These are phyloP conservation scores for Yamadazyma spencermartinsiae DNA, from an alignment of 1,139 yeast species.

Conservation along the genomic window DNA sequence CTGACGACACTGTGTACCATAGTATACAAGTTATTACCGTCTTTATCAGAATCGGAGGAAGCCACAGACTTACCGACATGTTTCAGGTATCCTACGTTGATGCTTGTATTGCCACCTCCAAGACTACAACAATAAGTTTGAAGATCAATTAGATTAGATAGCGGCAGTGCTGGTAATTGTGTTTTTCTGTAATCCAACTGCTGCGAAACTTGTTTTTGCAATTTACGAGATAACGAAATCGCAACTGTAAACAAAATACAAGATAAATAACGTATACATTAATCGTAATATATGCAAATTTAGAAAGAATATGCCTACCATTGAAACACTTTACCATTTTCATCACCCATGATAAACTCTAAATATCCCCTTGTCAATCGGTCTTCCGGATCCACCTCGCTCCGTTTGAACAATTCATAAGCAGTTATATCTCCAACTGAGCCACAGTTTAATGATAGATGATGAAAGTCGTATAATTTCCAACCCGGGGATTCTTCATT, in stretches of 20 bases:
- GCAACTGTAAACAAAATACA: neutral
- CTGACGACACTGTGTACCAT: constrained; percentile 49
- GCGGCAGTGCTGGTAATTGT: no score
- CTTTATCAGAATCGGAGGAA: constrained; percentile 34
- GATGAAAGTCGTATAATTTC: constrained; percentile 22
- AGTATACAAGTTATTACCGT: constrained; percentile 34
- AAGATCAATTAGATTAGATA: no score
- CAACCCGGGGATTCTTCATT: constrained; percentile 17
- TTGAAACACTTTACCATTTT: constrained; percentile 37
- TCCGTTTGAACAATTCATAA: constrained; percentile 29
- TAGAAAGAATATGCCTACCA: constrained; percentile 8
- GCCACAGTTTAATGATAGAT: constrained; percentile 17
- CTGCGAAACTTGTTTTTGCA: no score
- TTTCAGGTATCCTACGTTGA: neutral
- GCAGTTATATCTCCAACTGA: constrained; percentile 25
- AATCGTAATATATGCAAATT: neutral
- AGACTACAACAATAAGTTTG: no score
- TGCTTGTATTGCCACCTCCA: no score
- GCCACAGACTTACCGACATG: constrained; percentile 10
- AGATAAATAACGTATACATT: neutral
- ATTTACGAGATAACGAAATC: no score
- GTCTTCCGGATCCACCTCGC: constrained; percentile 39
- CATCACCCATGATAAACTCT: constrained; percentile 37
- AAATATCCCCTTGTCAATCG: constrained; percentile 35
- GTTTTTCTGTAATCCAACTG: no score